Conservation (phyloP, 106 monocot species). For the Gastrodia elata region DNA sequence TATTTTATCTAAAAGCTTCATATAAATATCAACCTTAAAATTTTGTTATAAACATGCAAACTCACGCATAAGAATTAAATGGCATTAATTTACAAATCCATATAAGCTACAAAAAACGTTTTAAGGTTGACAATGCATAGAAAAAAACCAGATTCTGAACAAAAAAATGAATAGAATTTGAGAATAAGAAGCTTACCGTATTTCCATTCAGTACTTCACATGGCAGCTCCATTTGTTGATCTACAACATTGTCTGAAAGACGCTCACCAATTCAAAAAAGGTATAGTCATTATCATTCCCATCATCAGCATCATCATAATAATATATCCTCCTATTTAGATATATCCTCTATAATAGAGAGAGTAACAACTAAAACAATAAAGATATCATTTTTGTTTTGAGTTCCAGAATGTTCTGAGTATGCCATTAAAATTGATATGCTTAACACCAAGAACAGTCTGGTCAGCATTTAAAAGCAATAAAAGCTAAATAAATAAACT, state of each 20-base stretch:
- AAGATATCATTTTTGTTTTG: not conserved
- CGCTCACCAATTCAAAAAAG: not conserved
- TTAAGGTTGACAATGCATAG: not conserved
- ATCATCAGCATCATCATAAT: conserved; percentile 2
- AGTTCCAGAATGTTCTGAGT: not conserved
- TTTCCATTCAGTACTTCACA: not conserved
- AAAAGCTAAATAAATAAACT: not conserved
- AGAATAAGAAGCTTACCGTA: not conserved
- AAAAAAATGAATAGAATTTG: not conserved
- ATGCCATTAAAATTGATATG: not conserved
- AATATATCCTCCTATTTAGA: not conserved
- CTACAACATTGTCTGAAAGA: not conserved
- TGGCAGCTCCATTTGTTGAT: not conserved
- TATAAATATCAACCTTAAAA: not conserved
- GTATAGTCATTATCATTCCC: not conserved
- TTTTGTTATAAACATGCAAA: not conserved
- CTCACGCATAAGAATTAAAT: not conserved
- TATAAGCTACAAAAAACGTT: not conserved
- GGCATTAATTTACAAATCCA: not conserved
- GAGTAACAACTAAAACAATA: not conserved
- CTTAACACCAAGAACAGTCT: not conserved
- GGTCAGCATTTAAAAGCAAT: not conserved
- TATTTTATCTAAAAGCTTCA: not conserved
- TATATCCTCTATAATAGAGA: not conserved
- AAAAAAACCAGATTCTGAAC: not conserved